A percentile compares a stretch with the other conserved stretches of the same genome.
Evolutionary conservation across 129 eudicot species (phyloP).

Genomic region (Apium graveolens): DNA sequence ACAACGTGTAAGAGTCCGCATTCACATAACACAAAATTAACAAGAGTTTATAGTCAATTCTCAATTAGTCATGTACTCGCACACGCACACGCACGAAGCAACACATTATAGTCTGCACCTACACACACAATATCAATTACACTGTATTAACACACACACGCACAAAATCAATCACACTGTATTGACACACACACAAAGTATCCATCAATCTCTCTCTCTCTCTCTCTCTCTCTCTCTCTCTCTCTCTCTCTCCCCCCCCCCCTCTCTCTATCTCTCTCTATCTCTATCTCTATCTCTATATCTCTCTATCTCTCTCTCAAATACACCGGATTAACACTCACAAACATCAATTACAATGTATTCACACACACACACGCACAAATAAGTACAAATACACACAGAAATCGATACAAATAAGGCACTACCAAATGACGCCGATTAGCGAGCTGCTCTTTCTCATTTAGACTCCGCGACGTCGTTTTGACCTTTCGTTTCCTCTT

Average conservation of each 20-base stretch:
- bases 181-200: not conserved
- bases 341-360: too few relatives aligned
- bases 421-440: constrained; percentile 72
- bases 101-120: too few relatives aligned
- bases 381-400: not conserved
- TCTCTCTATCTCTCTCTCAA: too few relatives aligned
- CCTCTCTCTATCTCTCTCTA: too few relatives aligned
- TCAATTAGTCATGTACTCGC: not conserved
- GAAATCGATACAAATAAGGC: not conserved
- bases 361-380: not conserved
- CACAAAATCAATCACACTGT: too few relatives aligned
- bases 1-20: not conserved
- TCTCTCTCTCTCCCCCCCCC: too few relatives aligned
- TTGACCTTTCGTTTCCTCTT: constrained; percentile 42
- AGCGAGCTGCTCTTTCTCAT: constrained; percentile 58
- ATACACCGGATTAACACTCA: not conserved
- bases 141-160: too few relatives aligned
- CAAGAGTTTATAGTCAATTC: not conserved
- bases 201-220: too few relatives aligned
- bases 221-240: too few relatives aligned
- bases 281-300: too few relatives aligned
- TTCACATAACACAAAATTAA: too few relatives aligned
- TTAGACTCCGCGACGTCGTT: constrained; percentile 25
- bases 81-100: not conserved
- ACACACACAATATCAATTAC: not conserved